Percentiles rank a stretch among this genome's conserved stretches.
Conservation (phyloP, 2,329 filamentous ascomycete species). For the Ceratocystis cubensis region DNA sequence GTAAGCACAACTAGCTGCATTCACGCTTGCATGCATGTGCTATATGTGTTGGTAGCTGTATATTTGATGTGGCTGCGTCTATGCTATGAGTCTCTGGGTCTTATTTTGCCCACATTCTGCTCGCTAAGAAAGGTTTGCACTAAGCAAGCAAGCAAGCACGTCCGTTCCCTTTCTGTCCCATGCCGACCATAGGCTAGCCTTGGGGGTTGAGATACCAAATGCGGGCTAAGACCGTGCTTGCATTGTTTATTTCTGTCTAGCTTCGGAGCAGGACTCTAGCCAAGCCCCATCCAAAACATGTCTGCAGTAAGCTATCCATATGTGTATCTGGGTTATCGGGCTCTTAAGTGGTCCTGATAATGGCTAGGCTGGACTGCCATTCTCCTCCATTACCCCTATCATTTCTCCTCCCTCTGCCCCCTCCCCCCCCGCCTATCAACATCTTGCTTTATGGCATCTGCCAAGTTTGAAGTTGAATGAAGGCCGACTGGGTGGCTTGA, state of each 20-base stretch:
- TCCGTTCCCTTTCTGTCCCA: not conserved
- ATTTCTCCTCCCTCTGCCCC: not conserved
- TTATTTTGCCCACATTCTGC: not conserved
- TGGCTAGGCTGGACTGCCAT: not conserved
- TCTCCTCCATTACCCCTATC: no score
- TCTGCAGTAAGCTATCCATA: not conserved
- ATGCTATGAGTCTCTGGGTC: no score
- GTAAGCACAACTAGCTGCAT: no score
- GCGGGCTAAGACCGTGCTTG: not conserved
- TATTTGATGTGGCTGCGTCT: no score
- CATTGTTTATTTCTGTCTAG: not conserved
- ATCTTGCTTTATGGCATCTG: conserved; percentile 3
- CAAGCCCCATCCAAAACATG: not conserved
- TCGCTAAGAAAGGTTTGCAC: not conserved
- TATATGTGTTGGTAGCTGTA: no score
- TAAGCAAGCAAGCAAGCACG: not conserved
- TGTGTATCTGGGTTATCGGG: not conserved
- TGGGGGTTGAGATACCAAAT: not conserved
- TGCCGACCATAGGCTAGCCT: not conserved
- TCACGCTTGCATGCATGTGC: no score
- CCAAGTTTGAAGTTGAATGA: not conserved
- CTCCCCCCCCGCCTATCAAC: not conserved
- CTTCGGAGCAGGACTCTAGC: not conserved
- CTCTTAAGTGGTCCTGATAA: not conserved
- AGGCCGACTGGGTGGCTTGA: not conserved